A percentile compares a stretch with the other conserved stretches of the same genome.
These are phyloP conservation scores for Exobasidium rhododendri DNA, from an alignment of 1,284 basidiomycete species.

Conservation along the genomic window DNA sequence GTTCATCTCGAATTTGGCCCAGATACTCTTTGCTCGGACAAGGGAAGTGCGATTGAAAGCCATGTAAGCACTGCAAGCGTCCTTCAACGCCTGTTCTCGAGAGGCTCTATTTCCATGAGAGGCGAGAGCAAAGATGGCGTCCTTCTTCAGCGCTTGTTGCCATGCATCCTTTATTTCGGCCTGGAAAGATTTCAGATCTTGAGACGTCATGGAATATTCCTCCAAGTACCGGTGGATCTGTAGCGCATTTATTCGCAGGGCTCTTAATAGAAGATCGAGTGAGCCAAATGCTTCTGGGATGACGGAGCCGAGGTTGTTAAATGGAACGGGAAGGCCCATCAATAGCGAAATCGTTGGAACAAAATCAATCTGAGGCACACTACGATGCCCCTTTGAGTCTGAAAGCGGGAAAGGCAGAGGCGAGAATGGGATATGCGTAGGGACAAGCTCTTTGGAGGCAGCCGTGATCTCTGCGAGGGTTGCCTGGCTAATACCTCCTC, in stretches of 20 bases:
- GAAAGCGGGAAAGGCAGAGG: slow-evolving; percentile 38
- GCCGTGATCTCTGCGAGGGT: background rate
- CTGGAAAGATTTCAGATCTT: slow-evolving; percentile 62
- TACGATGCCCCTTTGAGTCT: slow-evolving; percentile 59
- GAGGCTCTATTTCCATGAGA: slow-evolving; percentile 15
- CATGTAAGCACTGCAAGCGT: slow-evolving; percentile 34
- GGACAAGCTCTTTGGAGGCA: background rate
- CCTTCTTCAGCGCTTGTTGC: slow-evolving; percentile 29
- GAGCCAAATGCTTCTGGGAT: slow-evolving; percentile 80
- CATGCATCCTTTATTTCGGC: slow-evolving; percentile 44
- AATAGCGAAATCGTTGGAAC: slow-evolving; percentile 86
- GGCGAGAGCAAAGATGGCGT: slow-evolving; percentile 23
- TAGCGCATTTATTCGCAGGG: slow-evolving; percentile 69
- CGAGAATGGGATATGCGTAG: slow-evolving; percentile 29
- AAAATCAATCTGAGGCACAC: slow-evolving; percentile 88
- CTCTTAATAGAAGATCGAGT: slow-evolving; percentile 59
- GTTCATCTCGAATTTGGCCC: slow-evolving; percentile 86
- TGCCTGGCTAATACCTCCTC: background rate
- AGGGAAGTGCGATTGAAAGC: slow-evolving; percentile 68
- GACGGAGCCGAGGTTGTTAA: slow-evolving; percentile 85
- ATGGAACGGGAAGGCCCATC: slow-evolving; percentile 88
- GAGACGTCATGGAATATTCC: slow-evolving; percentile 66
- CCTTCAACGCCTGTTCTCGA: slow-evolving; percentile 12
- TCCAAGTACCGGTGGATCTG: slow-evolving; percentile 77
- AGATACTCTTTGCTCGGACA: slow-evolving; percentile 72